Evolutionary conservation across 148 eudicot genomes (phyloP).

Genomic region (Pouteria glomerata): DNA sequence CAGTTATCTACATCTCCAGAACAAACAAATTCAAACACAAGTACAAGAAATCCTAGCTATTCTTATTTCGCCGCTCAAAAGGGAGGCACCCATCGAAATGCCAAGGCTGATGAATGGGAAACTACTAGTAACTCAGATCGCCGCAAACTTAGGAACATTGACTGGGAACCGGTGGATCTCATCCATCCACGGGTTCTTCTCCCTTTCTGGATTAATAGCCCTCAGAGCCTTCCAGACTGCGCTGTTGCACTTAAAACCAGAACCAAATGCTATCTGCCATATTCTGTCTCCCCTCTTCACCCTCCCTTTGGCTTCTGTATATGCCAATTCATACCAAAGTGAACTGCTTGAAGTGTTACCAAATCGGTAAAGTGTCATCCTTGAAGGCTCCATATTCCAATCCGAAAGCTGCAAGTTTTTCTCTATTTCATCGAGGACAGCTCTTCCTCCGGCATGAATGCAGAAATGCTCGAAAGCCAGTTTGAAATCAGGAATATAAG

Average conservation of each 20-base stretch:
- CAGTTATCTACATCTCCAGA: neutral
- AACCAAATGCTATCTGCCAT: slow-evolving; percentile 50
- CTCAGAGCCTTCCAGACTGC: slow-evolving; percentile 46
- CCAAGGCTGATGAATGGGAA: neutral
- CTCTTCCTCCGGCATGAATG: slow-evolving; percentile 47
- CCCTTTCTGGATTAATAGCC: slow-evolving; percentile 28
- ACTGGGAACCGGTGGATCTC: slow-evolving; percentile 42
- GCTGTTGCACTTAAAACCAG: slow-evolving; percentile 48
- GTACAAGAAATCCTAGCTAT: neutral
- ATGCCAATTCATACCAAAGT: slow-evolving; percentile 44
- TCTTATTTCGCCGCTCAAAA: no score
- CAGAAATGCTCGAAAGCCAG: slow-evolving; percentile 48
- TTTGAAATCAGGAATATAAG: slow-evolving; percentile 43
- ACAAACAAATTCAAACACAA: neutral
- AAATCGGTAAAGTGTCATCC: slow-evolving; percentile 44
- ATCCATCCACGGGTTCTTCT: slow-evolving; percentile 54
- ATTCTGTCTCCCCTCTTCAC: slow-evolving; percentile 39
- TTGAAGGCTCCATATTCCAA: slow-evolving; percentile 52
- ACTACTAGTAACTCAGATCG: slow-evolving; percentile 16
- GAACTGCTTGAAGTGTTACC: slow-evolving; percentile 51
- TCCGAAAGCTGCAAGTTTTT: slow-evolving; percentile 41
- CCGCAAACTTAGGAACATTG: slow-evolving; percentile 38
- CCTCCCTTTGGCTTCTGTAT: slow-evolving; percentile 46
- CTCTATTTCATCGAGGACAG: slow-evolving; percentile 44
- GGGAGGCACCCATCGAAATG: neutral